Base-by-base conservation (phyloP, 441 rosid species). In the Brassica balearica region DNA sequence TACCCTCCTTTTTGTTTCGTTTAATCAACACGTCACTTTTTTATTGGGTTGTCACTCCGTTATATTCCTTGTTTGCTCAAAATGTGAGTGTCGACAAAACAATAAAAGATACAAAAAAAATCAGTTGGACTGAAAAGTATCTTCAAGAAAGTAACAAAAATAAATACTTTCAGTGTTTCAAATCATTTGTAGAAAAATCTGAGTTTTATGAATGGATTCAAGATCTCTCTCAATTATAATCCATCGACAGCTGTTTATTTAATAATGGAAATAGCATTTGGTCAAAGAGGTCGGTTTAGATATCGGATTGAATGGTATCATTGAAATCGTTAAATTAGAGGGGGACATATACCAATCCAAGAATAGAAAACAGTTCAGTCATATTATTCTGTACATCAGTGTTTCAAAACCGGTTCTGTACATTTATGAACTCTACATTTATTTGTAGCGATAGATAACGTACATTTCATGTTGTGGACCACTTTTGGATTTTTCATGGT, bases 381-480 rank as follows among this genome's bases (percentile, higher is more conserved):
- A 25, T 25, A 22, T 22, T 59, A 29, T 19, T 17, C 53, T 59
- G 12, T 19, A 48, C 36, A 64, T 64, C 8, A 27, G 15, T 73
- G 55, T 51, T 32, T 51, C 11, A 8, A 19, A 29, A 51, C 23
- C 14, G 6, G 75, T 41, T 60, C 25, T n/a, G 23, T 74, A 74
- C 38, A 36, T 11, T 6, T 29, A 29, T 29, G 34, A 29, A 29
- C 34, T 29, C 34, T 74, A 74, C 36, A 36, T 11, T 22, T 56
- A 22, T 34, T 66, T 38, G 72, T 14, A 66, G 19, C 60, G 29
- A 58, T 67, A 27, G 46, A 67, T 55, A 56, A 19, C 3, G 60
- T 41, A 41, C 3, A n/a, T 66, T 74, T 58, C 6, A 75, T 23
- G 66, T 66, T 66, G 56, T 38, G 72, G 78, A 67, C 72, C 72